A percentile compares a stretch with the other conserved stretches of the same genome.
Evolutionary conservation across 352 stramenopile genomes (phyloP).

Genomic region (Globisporangium alternatum): DNA sequence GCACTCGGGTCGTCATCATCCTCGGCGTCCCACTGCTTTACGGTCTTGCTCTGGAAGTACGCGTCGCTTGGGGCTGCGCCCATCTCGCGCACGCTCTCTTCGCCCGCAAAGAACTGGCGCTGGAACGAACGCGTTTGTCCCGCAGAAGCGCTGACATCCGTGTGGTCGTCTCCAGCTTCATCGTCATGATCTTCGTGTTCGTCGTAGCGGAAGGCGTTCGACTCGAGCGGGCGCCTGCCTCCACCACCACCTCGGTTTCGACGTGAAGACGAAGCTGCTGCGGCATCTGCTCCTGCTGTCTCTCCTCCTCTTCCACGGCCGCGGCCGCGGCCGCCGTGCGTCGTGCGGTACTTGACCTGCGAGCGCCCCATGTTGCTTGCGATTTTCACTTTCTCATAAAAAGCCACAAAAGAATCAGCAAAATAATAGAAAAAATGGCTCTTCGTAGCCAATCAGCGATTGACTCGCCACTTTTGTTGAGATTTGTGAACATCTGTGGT

Average conservation of each 20-base stretch:
- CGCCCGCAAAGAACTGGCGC: conserved; percentile 62
- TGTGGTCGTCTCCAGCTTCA: conserved; percentile 2
- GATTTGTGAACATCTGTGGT: background rate
- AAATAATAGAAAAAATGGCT: background rate
- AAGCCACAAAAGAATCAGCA: background rate
- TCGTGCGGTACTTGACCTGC: conserved; percentile 62
- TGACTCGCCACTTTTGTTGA: background rate
- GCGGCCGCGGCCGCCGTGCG: conserved; percentile 43
- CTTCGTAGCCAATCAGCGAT: background rate
- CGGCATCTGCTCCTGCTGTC: background rate
- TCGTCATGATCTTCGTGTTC: conserved; percentile 26
- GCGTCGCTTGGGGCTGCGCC: conserved; percentile 28
- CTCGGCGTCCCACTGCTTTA: conserved; percentile 71
- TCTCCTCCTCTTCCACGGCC: conserved; percentile 10
- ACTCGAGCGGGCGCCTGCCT: conserved; percentile 37
- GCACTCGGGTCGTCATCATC: conserved; percentile 24
- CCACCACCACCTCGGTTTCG: conserved; percentile 8
- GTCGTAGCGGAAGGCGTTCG: conserved; percentile 73
- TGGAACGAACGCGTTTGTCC: conserved; percentile 13
- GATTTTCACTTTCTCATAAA: background rate
- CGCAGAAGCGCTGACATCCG: conserved; percentile 4
- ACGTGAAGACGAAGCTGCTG: background rate
- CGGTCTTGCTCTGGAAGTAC: conserved; percentile 58
- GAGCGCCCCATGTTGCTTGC: conserved; percentile 54
- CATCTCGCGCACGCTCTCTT: conserved; percentile 48